Percentiles rank a stretch among this genome's conserved stretches.
Conservation (phyloP, 2,329 filamentous ascomycete species). For the Colletotrichum orbiculare region DNA sequence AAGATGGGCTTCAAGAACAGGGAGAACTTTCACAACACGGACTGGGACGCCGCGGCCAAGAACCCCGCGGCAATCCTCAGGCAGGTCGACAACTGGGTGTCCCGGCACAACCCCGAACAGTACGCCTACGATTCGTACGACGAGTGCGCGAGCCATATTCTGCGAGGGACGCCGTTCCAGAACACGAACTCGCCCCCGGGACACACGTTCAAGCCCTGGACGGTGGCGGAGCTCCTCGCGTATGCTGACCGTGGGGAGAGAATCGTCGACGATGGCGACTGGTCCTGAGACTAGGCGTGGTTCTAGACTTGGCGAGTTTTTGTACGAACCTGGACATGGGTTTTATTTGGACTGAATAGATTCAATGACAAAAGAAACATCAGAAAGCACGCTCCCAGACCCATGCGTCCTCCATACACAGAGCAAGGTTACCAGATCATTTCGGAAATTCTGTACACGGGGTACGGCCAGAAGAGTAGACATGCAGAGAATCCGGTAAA, state of each 20-base stretch:
- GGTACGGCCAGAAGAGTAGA: too few relatives aligned
- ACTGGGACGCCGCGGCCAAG: slow-evolving; percentile 33
- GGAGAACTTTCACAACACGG: slow-evolving; percentile 38
- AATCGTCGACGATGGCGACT: slow-evolving; percentile 8
- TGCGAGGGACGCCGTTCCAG: slow-evolving; percentile 40
- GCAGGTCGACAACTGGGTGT: slow-evolving; percentile 34
- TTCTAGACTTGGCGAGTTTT: too few relatives aligned
- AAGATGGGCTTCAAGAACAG: slow-evolving; percentile 38
- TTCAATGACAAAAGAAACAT: background rate
- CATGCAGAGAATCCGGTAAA: too few relatives aligned
- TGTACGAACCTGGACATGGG: too few relatives aligned
- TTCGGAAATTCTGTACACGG: too few relatives aligned
- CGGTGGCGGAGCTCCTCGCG: slow-evolving; percentile 14
- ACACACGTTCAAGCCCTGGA: slow-evolving; percentile 44
- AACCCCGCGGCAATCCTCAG: slow-evolving; percentile 14
- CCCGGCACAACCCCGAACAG: slow-evolving; percentile 44
- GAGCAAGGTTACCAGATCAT: too few relatives aligned
- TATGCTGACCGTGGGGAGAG: slow-evolving; percentile 3
- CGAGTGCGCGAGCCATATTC: slow-evolving; percentile 40
- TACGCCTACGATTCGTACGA: slow-evolving; percentile 44
- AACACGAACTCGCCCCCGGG: slow-evolving; percentile 45
- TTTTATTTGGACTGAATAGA: background rate
- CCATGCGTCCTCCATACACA: too few relatives aligned
- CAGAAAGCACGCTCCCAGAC: too few relatives aligned
- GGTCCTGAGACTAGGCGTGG: background rate